These are phyloP conservation scores for Geranium incanum DNA, from an alignment of 441 rosid genomes.

Conservation along the genomic window DNA sequence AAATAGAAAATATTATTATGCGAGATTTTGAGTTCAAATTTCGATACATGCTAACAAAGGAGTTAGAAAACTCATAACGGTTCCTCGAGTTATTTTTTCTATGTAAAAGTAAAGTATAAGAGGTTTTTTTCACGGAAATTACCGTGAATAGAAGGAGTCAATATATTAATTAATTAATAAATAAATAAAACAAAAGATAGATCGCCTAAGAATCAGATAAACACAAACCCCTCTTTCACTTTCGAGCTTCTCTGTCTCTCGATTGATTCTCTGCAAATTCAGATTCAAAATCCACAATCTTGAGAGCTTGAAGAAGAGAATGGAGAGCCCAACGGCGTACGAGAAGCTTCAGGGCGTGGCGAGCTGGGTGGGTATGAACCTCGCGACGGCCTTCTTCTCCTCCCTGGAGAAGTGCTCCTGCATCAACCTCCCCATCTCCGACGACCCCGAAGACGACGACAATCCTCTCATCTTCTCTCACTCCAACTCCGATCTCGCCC, in stretches of 20 bases:
- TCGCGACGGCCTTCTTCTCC: conserved; percentile 59
- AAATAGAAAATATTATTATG: too few relatives aligned
- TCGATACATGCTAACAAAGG: too few relatives aligned
- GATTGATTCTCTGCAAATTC: neutral
- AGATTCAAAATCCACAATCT: too few relatives aligned
- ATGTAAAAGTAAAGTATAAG: too few relatives aligned
- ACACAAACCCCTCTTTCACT: neutral
- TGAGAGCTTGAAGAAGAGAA: neutral
- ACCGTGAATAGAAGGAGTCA: too few relatives aligned
- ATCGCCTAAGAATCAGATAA: neutral
- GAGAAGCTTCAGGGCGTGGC: conserved; percentile 26
- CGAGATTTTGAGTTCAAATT: too few relatives aligned
- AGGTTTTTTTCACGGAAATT: too few relatives aligned
- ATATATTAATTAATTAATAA: too few relatives aligned
- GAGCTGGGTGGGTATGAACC: conserved; percentile 47
- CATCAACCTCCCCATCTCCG: conserved; percentile 51
- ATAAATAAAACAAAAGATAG: neutral
- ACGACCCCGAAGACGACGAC: conserved; percentile 37
- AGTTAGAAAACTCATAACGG: too few relatives aligned
- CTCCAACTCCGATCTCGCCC: conserved; percentile 12
- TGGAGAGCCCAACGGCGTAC: conserved; percentile 1
- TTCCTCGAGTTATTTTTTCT: too few relatives aligned
- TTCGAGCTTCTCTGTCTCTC: neutral
- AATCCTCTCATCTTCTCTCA: conserved; percentile 34
- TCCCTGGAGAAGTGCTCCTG: conserved; percentile 65